phyloP scores from a whole-genome alignment of 768 basidiomycete species.

The Mycena filopes region DNA sequence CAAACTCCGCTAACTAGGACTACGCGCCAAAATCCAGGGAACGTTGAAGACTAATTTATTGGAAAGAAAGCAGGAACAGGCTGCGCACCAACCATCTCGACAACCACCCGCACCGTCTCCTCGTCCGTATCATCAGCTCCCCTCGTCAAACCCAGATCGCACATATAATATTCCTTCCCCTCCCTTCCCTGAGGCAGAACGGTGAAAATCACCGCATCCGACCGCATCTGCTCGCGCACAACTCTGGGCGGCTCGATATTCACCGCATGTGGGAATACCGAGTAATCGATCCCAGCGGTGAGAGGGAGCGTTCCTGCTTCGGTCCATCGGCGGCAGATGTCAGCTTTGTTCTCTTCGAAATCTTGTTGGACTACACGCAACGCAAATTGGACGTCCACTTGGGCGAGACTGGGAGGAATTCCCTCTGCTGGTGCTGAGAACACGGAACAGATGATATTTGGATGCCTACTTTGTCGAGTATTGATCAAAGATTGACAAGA shows the following conservation, averaged over 20 bases:
- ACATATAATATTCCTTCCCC: slow-evolving; percentile 23
- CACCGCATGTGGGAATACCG: slow-evolving; percentile 8
- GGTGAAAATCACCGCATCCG: slow-evolving; percentile 15
- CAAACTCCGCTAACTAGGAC: no score
- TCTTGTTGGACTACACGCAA: slow-evolving; percentile 20
- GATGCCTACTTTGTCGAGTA: slow-evolving; percentile 5
- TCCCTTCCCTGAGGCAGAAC: neutral
- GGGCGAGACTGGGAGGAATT: neutral
- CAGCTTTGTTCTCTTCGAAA: slow-evolving; percentile 20
- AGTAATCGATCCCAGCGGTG: slow-evolving; percentile 24
- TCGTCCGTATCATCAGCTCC: neutral
- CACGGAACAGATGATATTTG: neutral
- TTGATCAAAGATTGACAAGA: neutral
- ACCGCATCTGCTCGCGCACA: neutral
- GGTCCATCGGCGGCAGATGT: slow-evolving; percentile 9
- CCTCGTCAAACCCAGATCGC: slow-evolving; percentile 20
- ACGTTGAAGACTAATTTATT: no score
- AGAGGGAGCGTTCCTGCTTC: slow-evolving; percentile 13
- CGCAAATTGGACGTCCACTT: slow-evolving; percentile 18
- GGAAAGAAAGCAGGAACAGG: slow-evolving; percentile 18
- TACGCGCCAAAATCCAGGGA: no score
- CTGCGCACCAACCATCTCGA: slow-evolving; percentile 18
- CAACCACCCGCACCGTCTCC: slow-evolving; percentile 12
- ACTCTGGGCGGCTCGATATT: neutral
- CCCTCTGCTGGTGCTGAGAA: neutral